Conservation (phyloP, 2,329 filamentous ascomycete species). For the Blumeria graminis region DNA sequence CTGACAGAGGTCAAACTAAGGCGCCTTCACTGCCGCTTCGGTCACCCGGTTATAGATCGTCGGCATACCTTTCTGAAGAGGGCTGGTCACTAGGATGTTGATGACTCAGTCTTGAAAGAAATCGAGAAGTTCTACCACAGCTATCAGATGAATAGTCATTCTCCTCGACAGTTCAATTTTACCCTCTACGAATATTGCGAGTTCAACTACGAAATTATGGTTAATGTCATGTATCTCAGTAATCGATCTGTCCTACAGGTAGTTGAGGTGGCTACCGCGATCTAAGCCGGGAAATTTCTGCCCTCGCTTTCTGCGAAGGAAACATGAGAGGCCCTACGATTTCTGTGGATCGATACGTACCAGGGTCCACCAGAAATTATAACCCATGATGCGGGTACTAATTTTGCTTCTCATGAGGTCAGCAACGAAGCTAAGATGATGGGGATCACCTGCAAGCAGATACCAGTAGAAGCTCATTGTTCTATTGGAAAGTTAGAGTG, state of each 20-base stretch:
- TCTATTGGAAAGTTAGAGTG: constrained; percentile 1
- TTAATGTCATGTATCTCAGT: constrained; percentile 3
- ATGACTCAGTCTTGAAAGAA: neutral
- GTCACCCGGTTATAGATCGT: neutral
- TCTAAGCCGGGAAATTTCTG: constrained; percentile 2
- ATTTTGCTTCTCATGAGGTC: constrained; percentile 3
- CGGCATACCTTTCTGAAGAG: neutral
- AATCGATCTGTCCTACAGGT: neutral
- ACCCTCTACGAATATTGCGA: neutral
- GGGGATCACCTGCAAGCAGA: neutral
- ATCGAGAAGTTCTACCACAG: neutral
- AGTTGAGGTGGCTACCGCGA: neutral
- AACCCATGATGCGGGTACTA: neutral
- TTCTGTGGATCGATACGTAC: constrained; percentile 3
- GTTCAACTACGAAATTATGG: neutral
- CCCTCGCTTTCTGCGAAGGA: neutral
- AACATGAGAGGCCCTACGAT: neutral
- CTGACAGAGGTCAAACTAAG: neutral
- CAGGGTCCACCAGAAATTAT: neutral
- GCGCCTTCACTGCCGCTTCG: neutral
- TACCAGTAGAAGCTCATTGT: neutral
- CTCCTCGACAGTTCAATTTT: neutral
- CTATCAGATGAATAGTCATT: neutral
- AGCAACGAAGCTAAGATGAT: neutral
- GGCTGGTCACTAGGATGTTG: neutral